phyloP scores from a whole-genome alignment of 2,329 filamentous ascomycete genomes.

The Cryphonectria japonica region DNA sequence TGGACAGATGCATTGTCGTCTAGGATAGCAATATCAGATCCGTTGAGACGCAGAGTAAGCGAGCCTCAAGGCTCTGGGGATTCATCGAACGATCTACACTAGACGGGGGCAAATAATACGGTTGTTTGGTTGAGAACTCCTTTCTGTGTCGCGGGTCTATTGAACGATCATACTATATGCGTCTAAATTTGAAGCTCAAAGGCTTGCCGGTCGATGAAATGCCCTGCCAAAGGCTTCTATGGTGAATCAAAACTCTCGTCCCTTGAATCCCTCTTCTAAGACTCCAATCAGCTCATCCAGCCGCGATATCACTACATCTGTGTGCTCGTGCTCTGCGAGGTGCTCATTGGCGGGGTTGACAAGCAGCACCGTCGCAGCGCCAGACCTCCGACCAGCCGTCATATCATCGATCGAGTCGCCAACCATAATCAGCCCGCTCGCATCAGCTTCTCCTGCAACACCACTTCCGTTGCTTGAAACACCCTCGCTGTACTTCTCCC shows the following conservation, averaged over 20 bases:
- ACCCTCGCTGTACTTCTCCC: slow-evolving; percentile 31
- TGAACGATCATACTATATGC: not conserved
- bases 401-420: slow-evolving; percentile 92
- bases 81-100: not conserved
- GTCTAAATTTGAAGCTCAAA: not conserved
- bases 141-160: not conserved
- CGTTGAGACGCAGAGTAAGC: not conserved
- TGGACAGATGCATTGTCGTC: not conserved
- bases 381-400: slow-evolving; percentile 80
- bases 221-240: not conserved
- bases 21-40: not conserved
- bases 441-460: slow-evolving; percentile 42
- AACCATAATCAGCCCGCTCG: slow-evolving; percentile 62
- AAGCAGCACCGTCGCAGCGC: slow-evolving; percentile 87
- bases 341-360: slow-evolving; percentile 79
- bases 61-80: not conserved
- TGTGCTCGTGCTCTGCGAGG: slow-evolving; percentile 72
- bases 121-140: not conserved
- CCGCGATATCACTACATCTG: slow-evolving; percentile 71
- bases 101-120: slow-evolving; percentile 7
- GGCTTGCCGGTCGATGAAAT: not conserved
- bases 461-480: slow-evolving; percentile 32
- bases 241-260: slow-evolving; percentile 40
- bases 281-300: slow-evolving; percentile 78
- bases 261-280: slow-evolving; percentile 75